Evolutionary conservation across 2,329 filamentous ascomycete genomes (phyloP), one percentile per base, ranked within the genome.

Genomic region (Microdochium paspali): DNA sequence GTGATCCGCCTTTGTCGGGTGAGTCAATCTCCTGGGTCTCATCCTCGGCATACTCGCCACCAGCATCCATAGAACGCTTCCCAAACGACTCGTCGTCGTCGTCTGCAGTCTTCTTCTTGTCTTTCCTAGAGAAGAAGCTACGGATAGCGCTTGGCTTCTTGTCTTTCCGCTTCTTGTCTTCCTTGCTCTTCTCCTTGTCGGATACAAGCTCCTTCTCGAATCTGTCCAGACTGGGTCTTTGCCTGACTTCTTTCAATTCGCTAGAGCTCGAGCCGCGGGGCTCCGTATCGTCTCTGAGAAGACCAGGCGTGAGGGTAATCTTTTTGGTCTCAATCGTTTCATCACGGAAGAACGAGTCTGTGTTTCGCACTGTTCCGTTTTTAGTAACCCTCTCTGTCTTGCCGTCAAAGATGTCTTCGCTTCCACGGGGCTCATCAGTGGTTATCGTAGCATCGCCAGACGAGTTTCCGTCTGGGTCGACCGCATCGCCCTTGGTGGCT

Each of bases 281-380:
- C 35, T 72, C 67, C 53, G 72, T 76, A 56, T 96, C 90, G 55
- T 97, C 91, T 39, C 91, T 83, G 35, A 97, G 71, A 46, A 98
- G 69, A 56, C 95, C 95, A 1, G 93, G 93, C 3, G 93, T 98
- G 42, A 98, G 77, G 0, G 90, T 95, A 55, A 98, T 97, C 70
- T 97, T 97, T 66, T 94, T 90, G 2, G 93, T 96, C 66, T 97
- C 93, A 31, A 89, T 85, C 26, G 81, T 89, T 60, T 98, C 91
- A 60, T 97, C 93, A 65, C 90, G 95, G 74, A 96, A 96, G 73
- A 97, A 96, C 1, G 91, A 95, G 66, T 97, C 91, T 4, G 89
- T 91, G 61, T 94, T 94, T 53, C 91, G 80, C 42, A 95, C 78
- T 21, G 87, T 91, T 39, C 90, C 90, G 56, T 95, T 94, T 53